These are phyloP conservation scores for Madurella mycetomatis DNA, from an alignment of 2,329 filamentous ascomycete species.

Conservation along the genomic window DNA sequence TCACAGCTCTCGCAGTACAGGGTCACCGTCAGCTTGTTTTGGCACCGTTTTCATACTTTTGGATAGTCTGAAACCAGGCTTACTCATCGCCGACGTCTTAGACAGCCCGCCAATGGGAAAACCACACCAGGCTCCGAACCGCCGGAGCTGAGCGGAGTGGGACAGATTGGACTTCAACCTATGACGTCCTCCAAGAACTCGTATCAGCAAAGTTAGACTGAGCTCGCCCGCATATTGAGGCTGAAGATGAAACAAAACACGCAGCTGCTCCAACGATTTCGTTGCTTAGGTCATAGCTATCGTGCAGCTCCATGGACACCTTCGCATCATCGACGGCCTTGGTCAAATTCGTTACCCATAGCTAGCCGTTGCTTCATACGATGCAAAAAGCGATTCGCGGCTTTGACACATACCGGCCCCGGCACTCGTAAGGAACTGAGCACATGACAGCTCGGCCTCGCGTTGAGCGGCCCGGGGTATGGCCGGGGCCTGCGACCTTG, in stretches of 20 bases:
- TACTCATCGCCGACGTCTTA: neutral
- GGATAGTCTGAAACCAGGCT: too few relatives aligned
- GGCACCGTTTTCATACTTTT: too few relatives aligned
- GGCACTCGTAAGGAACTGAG: neutral
- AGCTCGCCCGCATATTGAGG: conserved; percentile 2
- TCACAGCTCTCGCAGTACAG: too few relatives aligned
- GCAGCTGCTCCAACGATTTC: neutral
- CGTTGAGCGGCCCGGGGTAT: neutral
- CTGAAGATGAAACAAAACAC: conserved; percentile 17
- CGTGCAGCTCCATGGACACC: neutral
- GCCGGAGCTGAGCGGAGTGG: neutral
- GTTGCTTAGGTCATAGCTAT: too few relatives aligned
- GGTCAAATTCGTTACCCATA: neutral
- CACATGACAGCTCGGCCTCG: neutral
- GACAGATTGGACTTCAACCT: neutral
- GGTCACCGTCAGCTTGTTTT: too few relatives aligned
- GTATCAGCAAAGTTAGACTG: conserved; percentile 8
- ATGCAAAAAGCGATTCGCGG: too few relatives aligned
- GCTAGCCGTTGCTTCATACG: neutral
- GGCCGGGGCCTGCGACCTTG: neutral
- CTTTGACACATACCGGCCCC: too few relatives aligned
- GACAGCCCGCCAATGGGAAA: neutral
- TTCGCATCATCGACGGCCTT: neutral
- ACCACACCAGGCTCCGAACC: neutral
- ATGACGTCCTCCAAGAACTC: conserved; percentile 17